Percentiles rank a stretch among this genome's conserved stretches.
Conservation (phyloP, 352 stramenopile species). For the Pythium dissotocum region DNA sequence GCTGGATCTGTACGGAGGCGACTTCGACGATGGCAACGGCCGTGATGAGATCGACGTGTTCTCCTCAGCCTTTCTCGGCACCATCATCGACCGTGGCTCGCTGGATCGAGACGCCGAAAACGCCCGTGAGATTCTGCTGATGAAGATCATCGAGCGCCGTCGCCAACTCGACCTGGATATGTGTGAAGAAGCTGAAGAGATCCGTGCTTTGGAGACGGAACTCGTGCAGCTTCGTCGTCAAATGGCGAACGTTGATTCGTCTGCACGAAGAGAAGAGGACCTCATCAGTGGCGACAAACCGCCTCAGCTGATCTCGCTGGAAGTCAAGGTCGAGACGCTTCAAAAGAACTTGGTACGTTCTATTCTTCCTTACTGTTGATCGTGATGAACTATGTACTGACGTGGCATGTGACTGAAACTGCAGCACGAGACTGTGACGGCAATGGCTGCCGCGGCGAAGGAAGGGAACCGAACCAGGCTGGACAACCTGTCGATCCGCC, state of each 20-base stretch:
- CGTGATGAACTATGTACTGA: background rate
- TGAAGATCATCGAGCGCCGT: slow-evolving; percentile 52
- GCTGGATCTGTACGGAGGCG: slow-evolving; percentile 55
- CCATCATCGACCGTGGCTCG: slow-evolving; percentile 56
- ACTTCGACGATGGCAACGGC: slow-evolving; percentile 50
- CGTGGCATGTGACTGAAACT: background rate
- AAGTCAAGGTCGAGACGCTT: slow-evolving; percentile 70
- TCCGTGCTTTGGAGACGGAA: slow-evolving; percentile 56
- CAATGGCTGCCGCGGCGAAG: slow-evolving; percentile 54
- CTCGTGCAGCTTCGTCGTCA: slow-evolving; percentile 69
- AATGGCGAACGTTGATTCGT: slow-evolving; percentile 61
- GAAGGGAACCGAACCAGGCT: slow-evolving; percentile 56
- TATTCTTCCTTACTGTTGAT: background rate
- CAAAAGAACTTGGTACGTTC: slow-evolving; percentile 62
- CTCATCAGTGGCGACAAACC: slow-evolving; percentile 80
- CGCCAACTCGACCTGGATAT: slow-evolving; percentile 63
- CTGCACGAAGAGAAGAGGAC: slow-evolving; percentile 71
- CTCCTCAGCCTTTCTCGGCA: slow-evolving; percentile 63
- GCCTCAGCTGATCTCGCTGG: slow-evolving; percentile 75
- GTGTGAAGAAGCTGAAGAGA: slow-evolving; percentile 54
- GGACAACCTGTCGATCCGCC: slow-evolving; percentile 64
- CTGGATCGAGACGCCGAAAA: slow-evolving; percentile 65
- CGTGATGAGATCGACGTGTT: slow-evolving; percentile 69
- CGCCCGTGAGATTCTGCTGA: slow-evolving; percentile 54
- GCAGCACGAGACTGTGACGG: slow-evolving; percentile 59